Base-by-base conservation (phyloP, 345 rosid species). In the Boechera divaricarpa region DNA sequence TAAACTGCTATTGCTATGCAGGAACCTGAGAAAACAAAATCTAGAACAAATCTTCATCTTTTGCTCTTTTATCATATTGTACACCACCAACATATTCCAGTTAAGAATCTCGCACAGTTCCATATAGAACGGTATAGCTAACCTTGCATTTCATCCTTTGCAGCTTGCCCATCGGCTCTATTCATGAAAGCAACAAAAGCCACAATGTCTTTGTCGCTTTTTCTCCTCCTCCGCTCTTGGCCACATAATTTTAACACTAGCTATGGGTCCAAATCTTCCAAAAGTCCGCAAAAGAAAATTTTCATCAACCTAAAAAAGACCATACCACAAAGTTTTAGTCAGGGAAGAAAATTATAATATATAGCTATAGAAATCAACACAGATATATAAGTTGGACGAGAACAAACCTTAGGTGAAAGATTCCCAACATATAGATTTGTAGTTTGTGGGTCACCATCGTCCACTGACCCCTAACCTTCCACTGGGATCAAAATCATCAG, bases 71-170 rank as follows among this genome's bases (percentile, higher is more conserved):
- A 67, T 13, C 48, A 67, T 36, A 52, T 11, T 21, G 44, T 24
- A 51, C 32, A 35, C 18, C 35, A 29, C 51, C 41, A 39, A 52
- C 15, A 26, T 73, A 28, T 73, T 44, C 53, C 32, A 63, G 28
- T 28, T 15, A 29, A 47, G 52, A 63, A 63, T 18, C 42, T 16
- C 7, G 15, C 24, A 42, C 32, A 57, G 32, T 70, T 44, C 28
- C 44, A 57, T 57, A 18, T 36, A 26, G 6, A 68, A 66, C 0
- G 55, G 32, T 18, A 45, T 48, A 42, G 56, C 52, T 48, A 82
- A 91, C 98, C 97, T 87, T 91, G 97, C 97, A 91, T 89, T 85
- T 93, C 95, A 58, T 93, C 97, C 84, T 90, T 90, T 48, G 98
- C 98, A 69, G 97, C 97, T 79, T 93, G 94, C 66, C 93, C 98